A percentile compares a stretch with the other conserved stretches of the same genome.
Evolutionary conservation across 192 early-diverging fungal genomes (phyloP).

Genomic region (Thamnidium elegans): DNA sequence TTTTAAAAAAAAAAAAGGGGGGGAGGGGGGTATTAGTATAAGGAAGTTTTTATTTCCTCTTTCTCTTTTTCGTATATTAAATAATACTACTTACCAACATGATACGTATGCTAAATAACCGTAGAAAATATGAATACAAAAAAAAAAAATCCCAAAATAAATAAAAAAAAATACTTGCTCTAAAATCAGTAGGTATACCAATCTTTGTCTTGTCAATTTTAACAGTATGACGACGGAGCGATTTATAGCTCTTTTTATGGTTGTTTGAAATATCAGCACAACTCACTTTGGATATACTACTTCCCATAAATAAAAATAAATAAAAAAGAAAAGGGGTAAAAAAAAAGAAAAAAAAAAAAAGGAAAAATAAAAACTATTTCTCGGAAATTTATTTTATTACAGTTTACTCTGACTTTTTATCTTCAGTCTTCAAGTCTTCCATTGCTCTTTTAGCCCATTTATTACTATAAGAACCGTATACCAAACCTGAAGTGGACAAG

Average conservation of each 20-base stretch:
- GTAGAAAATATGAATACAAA: not conserved
- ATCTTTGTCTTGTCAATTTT: constrained; percentile 16
- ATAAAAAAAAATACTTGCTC: constrained; percentile 2
- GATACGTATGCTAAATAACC: constrained; percentile 6
- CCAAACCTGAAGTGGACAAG: constrained; percentile 14
- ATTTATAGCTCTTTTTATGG: not conserved
- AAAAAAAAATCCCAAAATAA: not conserved
- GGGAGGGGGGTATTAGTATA: too few species aligned
- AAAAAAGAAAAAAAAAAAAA: constrained; percentile 1
- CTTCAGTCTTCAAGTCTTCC: not conserved
- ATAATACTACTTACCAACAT: constrained; percentile 13
- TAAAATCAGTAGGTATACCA: constrained; percentile 18
- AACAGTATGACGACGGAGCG: constrained; percentile 1
- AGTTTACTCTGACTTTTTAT: not conserved
- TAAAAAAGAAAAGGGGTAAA: not conserved
- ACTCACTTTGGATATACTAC: constrained; percentile 18
- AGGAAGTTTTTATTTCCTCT: not conserved
- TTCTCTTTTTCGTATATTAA: not conserved
- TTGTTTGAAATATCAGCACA: constrained; percentile 1
- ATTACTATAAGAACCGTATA: constrained; percentile 16
- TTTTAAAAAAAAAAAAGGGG: too few species aligned
- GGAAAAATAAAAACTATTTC: not conserved
- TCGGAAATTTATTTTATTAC: not conserved
- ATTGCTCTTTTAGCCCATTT: not conserved
- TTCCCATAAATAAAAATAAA: constrained; percentile 16